phyloP scores from a whole-genome alignment of 2,329 filamentous ascomycete genomes.

The Xylariaceae sp. region DNA sequence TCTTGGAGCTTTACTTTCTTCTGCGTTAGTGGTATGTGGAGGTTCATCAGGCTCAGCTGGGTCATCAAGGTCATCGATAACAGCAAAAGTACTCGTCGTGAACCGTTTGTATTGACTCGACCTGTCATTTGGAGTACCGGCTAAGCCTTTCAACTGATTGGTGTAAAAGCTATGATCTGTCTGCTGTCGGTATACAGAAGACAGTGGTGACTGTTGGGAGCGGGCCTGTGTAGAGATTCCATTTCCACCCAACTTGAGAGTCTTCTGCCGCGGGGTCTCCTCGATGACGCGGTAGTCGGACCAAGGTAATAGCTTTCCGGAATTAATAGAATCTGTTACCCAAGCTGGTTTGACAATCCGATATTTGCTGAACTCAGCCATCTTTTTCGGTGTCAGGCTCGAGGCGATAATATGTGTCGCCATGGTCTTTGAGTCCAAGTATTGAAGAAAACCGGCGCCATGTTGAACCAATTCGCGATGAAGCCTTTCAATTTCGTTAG shows the following conservation, averaged over 20 bases:
- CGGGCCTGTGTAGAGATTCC: conserved; percentile 62
- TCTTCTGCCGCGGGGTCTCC: conserved; percentile 75
- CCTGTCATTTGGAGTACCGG: conserved; percentile 21
- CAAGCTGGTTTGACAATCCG: conserved; percentile 91
- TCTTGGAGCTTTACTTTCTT: not conserved
- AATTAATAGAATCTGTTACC: conserved; percentile 83
- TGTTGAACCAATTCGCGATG: conserved; percentile 83
- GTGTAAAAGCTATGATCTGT: conserved; percentile 79
- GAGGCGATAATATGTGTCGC: conserved; percentile 96
- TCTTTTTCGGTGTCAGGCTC: conserved; percentile 85
- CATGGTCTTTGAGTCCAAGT: conserved; percentile 88
- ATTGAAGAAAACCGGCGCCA: conserved; percentile 93
- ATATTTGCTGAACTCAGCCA: conserved; percentile 79
- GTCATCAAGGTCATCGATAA: not conserved
- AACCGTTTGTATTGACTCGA: conserved; percentile 14
- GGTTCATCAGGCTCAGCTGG: not conserved
- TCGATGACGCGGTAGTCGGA: conserved; percentile 76
- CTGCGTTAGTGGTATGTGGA: not conserved
- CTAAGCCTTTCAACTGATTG: conserved; percentile 52
- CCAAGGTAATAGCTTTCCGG: conserved; percentile 81
- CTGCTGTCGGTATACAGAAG: conserved; percentile 69
- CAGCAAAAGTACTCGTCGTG: not conserved
- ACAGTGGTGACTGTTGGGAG: conserved; percentile 41
- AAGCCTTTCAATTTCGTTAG: conserved; percentile 40
- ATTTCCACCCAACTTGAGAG: conserved; percentile 58